Percentiles rank a stretch among this genome's conserved stretches.
phyloP scores from a whole-genome alignment of 2,329 filamentous ascomycete genomes.

The Cladophialophora psammophila region DNA sequence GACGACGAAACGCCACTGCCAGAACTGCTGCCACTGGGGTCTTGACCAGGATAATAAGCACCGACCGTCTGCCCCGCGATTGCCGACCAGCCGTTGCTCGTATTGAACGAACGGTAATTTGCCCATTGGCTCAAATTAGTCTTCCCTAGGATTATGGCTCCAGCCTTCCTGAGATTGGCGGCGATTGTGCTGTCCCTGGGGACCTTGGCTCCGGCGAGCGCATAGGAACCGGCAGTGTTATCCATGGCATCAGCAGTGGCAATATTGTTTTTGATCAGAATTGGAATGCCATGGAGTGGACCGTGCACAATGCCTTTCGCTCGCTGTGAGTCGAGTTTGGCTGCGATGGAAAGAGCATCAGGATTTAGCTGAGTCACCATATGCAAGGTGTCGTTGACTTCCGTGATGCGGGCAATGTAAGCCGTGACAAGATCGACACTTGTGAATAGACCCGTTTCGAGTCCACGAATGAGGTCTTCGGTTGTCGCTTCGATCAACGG shows the following conservation, averaged over 20 bases:
- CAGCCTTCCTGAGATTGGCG: conserved; percentile 65
- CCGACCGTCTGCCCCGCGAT: conserved; percentile 68
- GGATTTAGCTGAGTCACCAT: conserved; percentile 64
- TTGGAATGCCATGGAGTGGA: conserved; percentile 69
- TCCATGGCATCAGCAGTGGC: conserved; percentile 69
- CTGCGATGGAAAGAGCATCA: conserved; percentile 60
- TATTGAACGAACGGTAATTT: conserved; percentile 65
- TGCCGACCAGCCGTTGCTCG: conserved; percentile 68
- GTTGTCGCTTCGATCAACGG: conserved; percentile 59
- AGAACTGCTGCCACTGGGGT: conserved; percentile 67
- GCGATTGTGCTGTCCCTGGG: conserved; percentile 66
- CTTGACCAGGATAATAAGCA: conserved; percentile 68
- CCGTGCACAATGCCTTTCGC: conserved; percentile 56
- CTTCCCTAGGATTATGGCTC: conserved; percentile 72
- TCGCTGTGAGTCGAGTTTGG: conserved; percentile 57
- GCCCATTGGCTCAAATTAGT: conserved; percentile 71
- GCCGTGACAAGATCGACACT: conserved; percentile 66
- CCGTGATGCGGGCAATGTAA: conserved; percentile 59
- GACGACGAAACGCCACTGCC: conserved; percentile 68
- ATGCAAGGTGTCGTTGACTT: conserved; percentile 62
- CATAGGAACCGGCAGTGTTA: conserved; percentile 70
- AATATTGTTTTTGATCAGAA: conserved; percentile 73
- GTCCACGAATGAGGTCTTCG: conserved; percentile 59
- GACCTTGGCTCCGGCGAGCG: conserved; percentile 66
- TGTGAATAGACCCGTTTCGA: conserved; percentile 60